Evolutionary conservation across 192 early-diverging fungal genomes (phyloP), one percentile per base, ranked within the genome.

Genomic region (Rhizoclosmatium sp.): DNA sequence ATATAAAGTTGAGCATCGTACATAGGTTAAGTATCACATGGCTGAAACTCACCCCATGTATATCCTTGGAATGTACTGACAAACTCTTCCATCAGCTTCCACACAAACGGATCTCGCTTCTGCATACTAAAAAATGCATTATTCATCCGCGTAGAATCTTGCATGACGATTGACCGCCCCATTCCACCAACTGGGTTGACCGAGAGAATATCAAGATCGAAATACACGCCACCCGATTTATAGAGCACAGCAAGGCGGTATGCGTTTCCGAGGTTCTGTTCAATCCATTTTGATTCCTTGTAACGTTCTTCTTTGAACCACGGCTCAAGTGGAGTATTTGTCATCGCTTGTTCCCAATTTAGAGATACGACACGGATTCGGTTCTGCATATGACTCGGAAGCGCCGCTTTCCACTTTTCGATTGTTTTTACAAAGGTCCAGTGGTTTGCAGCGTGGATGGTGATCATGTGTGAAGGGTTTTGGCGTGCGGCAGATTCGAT

Each of bases 81-180:
- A 72, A 84, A 84, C 72, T 84, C 75, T 47, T 84, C 83, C 83
- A 84, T 84, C 51, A 82, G 21, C 46, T 19, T 56, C 83, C 83
- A 84, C 51, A 82, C 39, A 14, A 82, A 71, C 41, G 62, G 46
- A 77, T 84, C 83, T 31, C 51, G 16, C 61, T 31, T 51, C 45
- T 81, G 76, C 31, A 84, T 69, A 51, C 73, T 71, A 31, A 84
- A 48, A 48, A 69, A 78, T 1, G 83, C 83, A 69, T 84, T 84
- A 56, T 84, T 84, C 49, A 82, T 31, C 19, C 56, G 21, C 19
- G 46, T 54, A 2, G 54, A 19, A 31, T 80, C 65, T 56, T 84
- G 80, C 58, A 65, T 16, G 10, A 75, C 80, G 56, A 82, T 66
- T 1, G 56, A 56, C n/a, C 83, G 21, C 16, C 78, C 77, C 47